Evolutionary conservation across 208 protist genomes (phyloP), one percentile per base, ranked within the genome.

Genomic region (Porcisia hertigi): DNA sequence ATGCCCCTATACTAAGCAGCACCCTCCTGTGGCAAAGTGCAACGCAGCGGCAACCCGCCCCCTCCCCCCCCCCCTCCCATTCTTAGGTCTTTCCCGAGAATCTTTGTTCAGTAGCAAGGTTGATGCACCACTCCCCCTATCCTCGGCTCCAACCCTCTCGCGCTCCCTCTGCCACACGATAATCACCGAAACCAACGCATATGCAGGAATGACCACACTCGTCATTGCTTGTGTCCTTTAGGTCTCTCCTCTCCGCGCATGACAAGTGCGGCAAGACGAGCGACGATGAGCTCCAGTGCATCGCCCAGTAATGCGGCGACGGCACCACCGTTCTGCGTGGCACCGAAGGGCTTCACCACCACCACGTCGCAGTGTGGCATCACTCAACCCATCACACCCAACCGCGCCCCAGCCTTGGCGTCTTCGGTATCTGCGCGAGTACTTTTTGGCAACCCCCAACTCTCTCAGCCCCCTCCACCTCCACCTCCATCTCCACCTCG

Each of bases 361-460:
- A 4, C 66, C 12, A 30, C 72, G 67, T n/a, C 69, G 76, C 45
- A 80, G 69, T 25, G 70, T 30, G 30, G 76, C 43, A 80, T 80
- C 53, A 80, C 76, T 4, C 69, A 65, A 14, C 69, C 75, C 47
- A 12, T 52, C 47, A 80, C 62, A 8, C 69, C 76, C 9, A 12
- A 36, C 55, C 52, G 54, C 66, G 43, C 36, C 14, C n/a, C 25
- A 53, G 3, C 41, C 16, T 7, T 43, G 43, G 64, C n/a, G 23
- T 69, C 64, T 23, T 30, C 30, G 30, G 43, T 23, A 54, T 30
- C 64, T n/a, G n/a, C 64, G 20, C 25, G 64, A 0, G 18, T 43
- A 34, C 43, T 53, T 36, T 23, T 69, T 20, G 47, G 16, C 36
- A 69, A 30, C 30, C 64, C 9, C 53, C 43, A 7, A 53, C 64